phyloP scores from a whole-genome alignment of 2,329 filamentous ascomycete genomes.

The Juglanconis juglandina region DNA sequence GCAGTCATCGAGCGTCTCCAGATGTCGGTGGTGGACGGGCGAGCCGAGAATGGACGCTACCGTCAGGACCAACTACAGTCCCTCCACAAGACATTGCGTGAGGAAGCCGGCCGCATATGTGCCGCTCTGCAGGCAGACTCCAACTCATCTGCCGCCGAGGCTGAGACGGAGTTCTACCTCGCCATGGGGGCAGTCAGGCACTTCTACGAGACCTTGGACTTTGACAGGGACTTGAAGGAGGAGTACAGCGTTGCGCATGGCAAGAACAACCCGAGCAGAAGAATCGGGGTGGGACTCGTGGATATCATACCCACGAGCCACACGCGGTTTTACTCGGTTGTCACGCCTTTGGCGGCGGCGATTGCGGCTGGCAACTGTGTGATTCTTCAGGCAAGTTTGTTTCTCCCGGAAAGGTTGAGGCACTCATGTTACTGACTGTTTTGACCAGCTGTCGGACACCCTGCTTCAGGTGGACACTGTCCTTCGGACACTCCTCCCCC shows the following conservation, averaged over 20 bases:
- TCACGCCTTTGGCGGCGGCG: conserved; percentile 31
- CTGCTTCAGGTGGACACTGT: conserved; percentile 22
- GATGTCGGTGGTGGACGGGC: conserved; percentile 35
- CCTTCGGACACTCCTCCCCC: conserved; percentile 22
- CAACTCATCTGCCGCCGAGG: conserved; percentile 28
- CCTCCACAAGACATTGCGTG: conserved; percentile 31
- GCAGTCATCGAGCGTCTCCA: conserved; percentile 28
- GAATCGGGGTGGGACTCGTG: conserved; percentile 27
- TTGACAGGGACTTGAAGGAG: conserved; percentile 23
- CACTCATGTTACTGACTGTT: neutral
- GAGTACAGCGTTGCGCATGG: conserved; percentile 29
- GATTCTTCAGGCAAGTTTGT: conserved; percentile 27
- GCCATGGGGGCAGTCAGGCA: conserved; percentile 28
- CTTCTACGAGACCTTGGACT: conserved; percentile 28
- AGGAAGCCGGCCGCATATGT: conserved; percentile 27
- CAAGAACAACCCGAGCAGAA: conserved; percentile 22
- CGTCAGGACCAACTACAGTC: conserved; percentile 36
- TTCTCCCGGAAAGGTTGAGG: neutral
- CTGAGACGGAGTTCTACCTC: conserved; percentile 29
- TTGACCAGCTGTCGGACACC: conserved; percentile 22
- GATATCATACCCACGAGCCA: conserved; percentile 30
- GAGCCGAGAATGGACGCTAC: conserved; percentile 34
- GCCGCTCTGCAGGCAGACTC: conserved; percentile 31
- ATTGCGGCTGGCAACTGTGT: conserved; percentile 35
- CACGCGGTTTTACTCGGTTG: conserved; percentile 30